Evolutionary conservation across 2,329 filamentous ascomycete genomes (phyloP).

Genomic region (Scedosporium dehoogii): DNA sequence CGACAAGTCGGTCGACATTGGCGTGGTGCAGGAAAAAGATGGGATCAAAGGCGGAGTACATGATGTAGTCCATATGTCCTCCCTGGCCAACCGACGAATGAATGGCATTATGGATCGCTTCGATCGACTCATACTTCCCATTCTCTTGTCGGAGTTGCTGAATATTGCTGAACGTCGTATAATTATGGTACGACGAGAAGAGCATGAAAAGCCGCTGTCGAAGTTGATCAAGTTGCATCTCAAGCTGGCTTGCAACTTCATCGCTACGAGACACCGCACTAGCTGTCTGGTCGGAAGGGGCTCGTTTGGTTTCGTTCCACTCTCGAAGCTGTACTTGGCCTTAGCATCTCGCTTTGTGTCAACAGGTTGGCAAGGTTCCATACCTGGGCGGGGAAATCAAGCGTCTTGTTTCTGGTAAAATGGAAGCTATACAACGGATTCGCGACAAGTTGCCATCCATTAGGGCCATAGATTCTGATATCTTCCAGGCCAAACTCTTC

Average conservation of each 20-base stretch:
- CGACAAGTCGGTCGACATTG: slow-evolving; percentile 65
- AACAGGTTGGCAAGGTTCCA: slow-evolving; percentile 18
- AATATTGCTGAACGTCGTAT: slow-evolving; percentile 60
- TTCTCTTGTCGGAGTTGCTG: slow-evolving; percentile 42
- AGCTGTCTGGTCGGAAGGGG: slow-evolving; percentile 29
- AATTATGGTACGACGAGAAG: slow-evolving; percentile 58
- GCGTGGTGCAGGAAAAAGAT: slow-evolving; percentile 69
- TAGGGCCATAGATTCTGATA: slow-evolving; percentile 45
- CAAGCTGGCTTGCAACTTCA: slow-evolving; percentile 40
- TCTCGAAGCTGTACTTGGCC: slow-evolving; percentile 36
- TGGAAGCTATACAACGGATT: slow-evolving; percentile 54
- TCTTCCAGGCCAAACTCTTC: slow-evolving; percentile 34
- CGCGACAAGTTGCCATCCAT: slow-evolving; percentile 41
- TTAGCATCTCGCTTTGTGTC: slow-evolving; percentile 6
- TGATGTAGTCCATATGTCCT: slow-evolving; percentile 61
- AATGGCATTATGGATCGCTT: slow-evolving; percentile 54
- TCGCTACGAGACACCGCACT: slow-evolving; percentile 44
- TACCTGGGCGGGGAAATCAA: slow-evolving; percentile 51
- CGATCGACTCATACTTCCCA: slow-evolving; percentile 51
- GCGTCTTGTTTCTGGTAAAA: slow-evolving; percentile 49
- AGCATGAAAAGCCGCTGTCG: slow-evolving; percentile 58
- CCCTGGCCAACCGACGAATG: slow-evolving; percentile 48
- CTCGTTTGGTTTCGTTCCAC: slow-evolving; percentile 51
- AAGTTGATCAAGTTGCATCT: slow-evolving; percentile 41
- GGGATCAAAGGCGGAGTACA: slow-evolving; percentile 69